Percentiles rank a stretch among this genome's conserved stretches.
phyloP scores from a whole-genome alignment of 2,329 filamentous ascomycete species.

The Pseudogymnoascus sp. region DNA sequence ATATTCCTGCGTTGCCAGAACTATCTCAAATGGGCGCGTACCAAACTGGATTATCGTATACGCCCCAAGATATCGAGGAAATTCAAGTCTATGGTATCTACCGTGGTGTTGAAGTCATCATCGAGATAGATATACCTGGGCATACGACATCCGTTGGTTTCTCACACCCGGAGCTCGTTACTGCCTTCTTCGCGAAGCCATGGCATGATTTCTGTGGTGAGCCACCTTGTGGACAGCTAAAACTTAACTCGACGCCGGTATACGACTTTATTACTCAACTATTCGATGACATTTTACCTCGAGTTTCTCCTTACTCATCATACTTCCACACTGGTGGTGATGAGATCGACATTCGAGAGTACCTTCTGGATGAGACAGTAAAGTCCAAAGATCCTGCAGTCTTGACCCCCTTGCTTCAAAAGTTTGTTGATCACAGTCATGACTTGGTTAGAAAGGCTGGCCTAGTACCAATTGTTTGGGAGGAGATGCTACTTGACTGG shows the following conservation, averaged over 20 bases:
- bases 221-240: constrained; percentile 61
- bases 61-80: constrained; percentile 50
- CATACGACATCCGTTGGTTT: constrained; percentile 63
- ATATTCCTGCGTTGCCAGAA: constrained; percentile 66
- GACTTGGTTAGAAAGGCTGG: constrained; percentile 53
- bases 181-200: constrained; percentile 50
- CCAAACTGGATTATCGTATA: constrained; percentile 57
- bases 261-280: constrained; percentile 63
- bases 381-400: constrained; percentile 55
- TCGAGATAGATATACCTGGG: constrained; percentile 76
- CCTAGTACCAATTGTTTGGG: constrained; percentile 73
- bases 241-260: constrained; percentile 65
- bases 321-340: constrained; percentile 86
- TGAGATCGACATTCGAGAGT: constrained; percentile 72
- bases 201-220: constrained; percentile 53
- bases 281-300: constrained; percentile 68
- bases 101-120: constrained; percentile 61
- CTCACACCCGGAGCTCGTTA: constrained; percentile 62
- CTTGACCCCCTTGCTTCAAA: constrained; percentile 67
- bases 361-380: constrained; percentile 65
- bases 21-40: constrained; percentile 69
- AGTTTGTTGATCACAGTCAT: constrained; percentile 65
- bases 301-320: constrained; percentile 57
- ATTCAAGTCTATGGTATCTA: constrained; percentile 64
- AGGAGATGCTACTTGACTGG: constrained; percentile 76